phyloP scores from a whole-genome alignment of 495 filamentous ascomycete species.

The Delitschia confertaspora region DNA sequence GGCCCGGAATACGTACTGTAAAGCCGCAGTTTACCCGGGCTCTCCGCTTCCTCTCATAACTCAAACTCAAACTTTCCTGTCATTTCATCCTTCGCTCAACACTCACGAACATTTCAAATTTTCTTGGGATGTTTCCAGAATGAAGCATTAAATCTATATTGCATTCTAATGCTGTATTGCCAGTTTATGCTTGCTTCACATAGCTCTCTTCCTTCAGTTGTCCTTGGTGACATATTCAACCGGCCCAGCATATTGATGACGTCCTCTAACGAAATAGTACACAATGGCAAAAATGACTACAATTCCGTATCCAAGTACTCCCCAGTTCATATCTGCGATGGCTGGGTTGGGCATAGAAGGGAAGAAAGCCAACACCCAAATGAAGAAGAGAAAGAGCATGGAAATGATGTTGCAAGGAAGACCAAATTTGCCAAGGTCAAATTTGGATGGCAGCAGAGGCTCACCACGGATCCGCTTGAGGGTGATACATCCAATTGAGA shows the following conservation, averaged over 20 bases:
- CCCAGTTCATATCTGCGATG: conserved; percentile 13
- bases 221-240: conserved; percentile 8
- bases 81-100: too few species aligned
- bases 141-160: too few species aligned
- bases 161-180: too few species aligned
- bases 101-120: too few species aligned
- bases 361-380: conserved; percentile 48
- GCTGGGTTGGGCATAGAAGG: conserved; percentile 38
- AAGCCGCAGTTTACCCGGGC: too few species aligned
- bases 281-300: conserved; percentile 7
- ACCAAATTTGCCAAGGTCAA: conserved; percentile 44
- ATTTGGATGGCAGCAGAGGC: conserved; percentile 40
- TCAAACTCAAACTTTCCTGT: too few species aligned
- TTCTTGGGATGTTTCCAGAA: too few species aligned
- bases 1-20: too few species aligned
- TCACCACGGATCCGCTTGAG: conserved; percentile 31
- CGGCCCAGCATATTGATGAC: conserved; percentile 9
- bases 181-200: too few species aligned
- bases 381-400: conserved; percentile 38
- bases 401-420: conserved; percentile 42
- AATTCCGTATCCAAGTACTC: conserved; percentile 4
- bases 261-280: conserved; percentile 3
- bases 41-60: too few species aligned
- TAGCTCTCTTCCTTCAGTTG: too few species aligned
- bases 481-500: conserved; percentile 42